Base-by-base conservation (phyloP, 2,329 filamentous ascomycete genomes). In the Fusarium euwallaceae region DNA sequence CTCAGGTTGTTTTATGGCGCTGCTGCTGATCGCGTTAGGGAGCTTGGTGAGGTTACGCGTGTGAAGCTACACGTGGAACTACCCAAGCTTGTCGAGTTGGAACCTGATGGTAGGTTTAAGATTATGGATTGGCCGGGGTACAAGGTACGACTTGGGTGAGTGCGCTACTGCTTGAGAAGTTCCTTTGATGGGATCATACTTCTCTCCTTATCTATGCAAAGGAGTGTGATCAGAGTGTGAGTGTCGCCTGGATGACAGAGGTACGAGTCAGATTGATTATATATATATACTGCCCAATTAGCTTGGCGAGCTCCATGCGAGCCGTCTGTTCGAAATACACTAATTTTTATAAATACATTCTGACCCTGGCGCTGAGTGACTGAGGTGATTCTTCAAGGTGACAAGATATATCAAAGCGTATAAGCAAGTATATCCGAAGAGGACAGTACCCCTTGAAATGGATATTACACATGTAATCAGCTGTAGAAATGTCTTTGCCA, bases 1-100 rank as follows among this genome's bases (percentile, higher is more conserved):
- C 27, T 62, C 12, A 68, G 53, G 39, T 7, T 73, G 20, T 75
- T 75, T 14, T 75, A 73, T 32, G 73, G 63, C 0, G 71, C 71
- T 34, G 60, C 45, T 0, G 70, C 72, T 4, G 73, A 75, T 17
- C 27, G 3, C 11, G 20, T 45, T 12, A 12, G 4, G 20, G 12
- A 14, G n/a, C 10, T 11, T 11, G 5, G 8, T n/a, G 11, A 45
- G 41, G 14, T 45, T n/a, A 12, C 10, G n/a, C 5, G 10, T 4
- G 10, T 43, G 32, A 34, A 34, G 12, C 32, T 34, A 4, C 32
- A 12, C 14, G 32, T 14, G n/a, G n/a, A 12, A 16, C 17, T 20
- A 10, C 11, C 7, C n/a, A 4, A 5, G 39, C n/a, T 43, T 20
- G 16, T 43, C n/a, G 8, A 4, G 10, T 10, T n/a, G 16, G 16